Base-by-base conservation (phyloP, 768 basidiomycete genomes). In the Krasilnikovozyma curviuscula region DNA sequence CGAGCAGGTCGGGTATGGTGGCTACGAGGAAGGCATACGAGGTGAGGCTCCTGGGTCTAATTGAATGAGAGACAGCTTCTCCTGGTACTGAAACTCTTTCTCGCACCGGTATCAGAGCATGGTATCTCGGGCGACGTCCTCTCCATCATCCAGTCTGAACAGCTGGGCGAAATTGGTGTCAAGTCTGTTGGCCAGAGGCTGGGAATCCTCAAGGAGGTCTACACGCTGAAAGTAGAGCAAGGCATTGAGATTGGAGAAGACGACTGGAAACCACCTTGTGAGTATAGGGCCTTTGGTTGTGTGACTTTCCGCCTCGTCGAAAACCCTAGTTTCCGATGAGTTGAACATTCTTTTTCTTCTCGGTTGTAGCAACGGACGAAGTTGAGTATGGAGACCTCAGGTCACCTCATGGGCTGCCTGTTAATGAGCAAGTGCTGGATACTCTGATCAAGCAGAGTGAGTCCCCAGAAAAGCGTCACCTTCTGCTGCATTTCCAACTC, bases 81-180 rank as follows among this genome's bases (percentile, higher is more conserved):
- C n/a, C n/a, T n/a, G n/a, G n/a, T n/a, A n/a, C n/a, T n/a, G n/a
- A n/a, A n/a, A 21, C n/a, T 46, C n/a, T 40, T 7, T 18, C 10
- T 30, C 18, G 13, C 31, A n/a, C n/a, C 30, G 5, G 12, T 14
- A n/a, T 2, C 60, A 91, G 91, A 88, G 61, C 82, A 98, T 64
- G 80, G 76, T 54, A 83, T 98, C 55, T 79, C 80, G 16, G 93
- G 93, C 47, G 88, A 95, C 54, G 76, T 84, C 2, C 73, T 98
- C 7, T 77, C 80, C 54, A 68, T 81, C 57, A 71, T 95, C 40
- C 81, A 86, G 61, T 71, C 77, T n/a, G 82, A 88, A 21, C 66
- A 75, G 1, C 74, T 98, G 55, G 83, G 82, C 64, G 78, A 81
- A 35, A 68, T 95, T 48, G 93, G 93, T 7, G 73, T 98, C 35